Base-by-base conservation (phyloP, 352 stramenopile species). In the Elongisporangium anandrum region DNA sequence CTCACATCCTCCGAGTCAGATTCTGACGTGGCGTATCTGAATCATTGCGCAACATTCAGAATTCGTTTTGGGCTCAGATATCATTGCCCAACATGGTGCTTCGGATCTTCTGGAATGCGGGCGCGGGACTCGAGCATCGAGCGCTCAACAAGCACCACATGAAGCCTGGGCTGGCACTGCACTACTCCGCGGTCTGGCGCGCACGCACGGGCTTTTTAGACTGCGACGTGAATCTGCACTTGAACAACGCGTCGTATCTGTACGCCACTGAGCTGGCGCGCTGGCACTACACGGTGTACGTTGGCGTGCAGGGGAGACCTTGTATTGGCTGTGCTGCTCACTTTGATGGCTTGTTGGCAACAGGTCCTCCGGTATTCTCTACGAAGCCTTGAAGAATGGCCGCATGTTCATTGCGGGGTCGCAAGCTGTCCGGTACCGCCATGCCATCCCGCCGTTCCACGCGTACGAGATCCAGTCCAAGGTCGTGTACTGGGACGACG, bases 211-310 rank as follows among this genome's bases (percentile, higher is more conserved):
- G 82, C 0, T 63, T 94, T 20, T 65, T 94, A 17, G 87, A 96
- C 66, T 88, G 82, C 45, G 87, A 94, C 60, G 59, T 94, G 63
- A 94, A 94, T 52, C 17, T 92, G 50, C 87, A 96, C 60, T 67
- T 94, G 5, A 96, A 96, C 77, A 96, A 96, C 61, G 68, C 87
- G 3, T 78, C 79, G 9, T 94, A 89, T 54, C 63, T 94, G 48
- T 94, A 86, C 75, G 83, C 71, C 63, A 92, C 87, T 73, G 87
- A 96, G 64, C 82, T 96, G 22, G 87, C 87, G 34, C 85, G 87
- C 16, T 96, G 87, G 87, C 80, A 94, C 57, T 80, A 91, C 39
- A 79, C 66, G 3, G 83, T 75, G 85, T 94, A 73, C 59, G 74
- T 76, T 34, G 24, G 24, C 24, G 7, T 7, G 24, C n/a, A 34